Conservation (phyloP, 805 yeast genomes). For the Saccharomycopsis javanensis region DNA sequence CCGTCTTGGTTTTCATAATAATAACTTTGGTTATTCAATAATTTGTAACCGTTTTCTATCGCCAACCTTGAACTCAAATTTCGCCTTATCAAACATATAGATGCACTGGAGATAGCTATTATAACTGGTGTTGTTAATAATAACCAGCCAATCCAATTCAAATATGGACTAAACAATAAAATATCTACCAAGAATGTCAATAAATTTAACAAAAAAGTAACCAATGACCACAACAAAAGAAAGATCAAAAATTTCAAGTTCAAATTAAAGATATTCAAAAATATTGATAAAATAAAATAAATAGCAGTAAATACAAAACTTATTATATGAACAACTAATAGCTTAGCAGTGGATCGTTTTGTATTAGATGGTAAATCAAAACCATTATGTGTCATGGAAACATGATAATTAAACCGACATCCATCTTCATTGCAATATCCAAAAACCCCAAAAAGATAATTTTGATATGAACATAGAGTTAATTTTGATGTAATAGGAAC, state of each 20-base stretch:
- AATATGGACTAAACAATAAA: conserved; percentile 61
- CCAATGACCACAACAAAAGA: conserved; percentile 49
- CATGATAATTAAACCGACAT: conserved; percentile 25
- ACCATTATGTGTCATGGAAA: conserved; percentile 37
- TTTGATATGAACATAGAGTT: conserved; percentile 40
- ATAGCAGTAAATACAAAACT: conserved; percentile 46
- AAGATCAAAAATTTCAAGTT: conserved; percentile 33
- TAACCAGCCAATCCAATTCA: conserved; percentile 83
- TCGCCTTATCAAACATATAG: conserved; percentile 65
- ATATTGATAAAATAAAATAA: conserved; percentile 31
- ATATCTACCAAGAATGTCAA: conserved; percentile 78
- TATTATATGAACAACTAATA: conserved; percentile 60
- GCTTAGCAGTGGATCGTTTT: conserved; percentile 45
- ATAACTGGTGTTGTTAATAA: conserved; percentile 59
- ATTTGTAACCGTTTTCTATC: conserved; percentile 7
- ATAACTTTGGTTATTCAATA: conserved; percentile 9
- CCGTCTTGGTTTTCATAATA: not conserved
- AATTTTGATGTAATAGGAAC: conserved; percentile 47
- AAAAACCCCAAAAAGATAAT: conserved; percentile 55
- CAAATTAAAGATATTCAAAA: conserved; percentile 31
- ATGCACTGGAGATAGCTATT: conserved; percentile 52
- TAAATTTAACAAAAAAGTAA: conserved; percentile 59
- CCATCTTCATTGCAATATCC: conserved; percentile 43
- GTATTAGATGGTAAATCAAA: conserved; percentile 51
- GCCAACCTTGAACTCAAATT: conserved; percentile 14